Conservation (phyloP, 2,329 filamentous ascomycete genomes). For the Byssothecium circinans region DNA sequence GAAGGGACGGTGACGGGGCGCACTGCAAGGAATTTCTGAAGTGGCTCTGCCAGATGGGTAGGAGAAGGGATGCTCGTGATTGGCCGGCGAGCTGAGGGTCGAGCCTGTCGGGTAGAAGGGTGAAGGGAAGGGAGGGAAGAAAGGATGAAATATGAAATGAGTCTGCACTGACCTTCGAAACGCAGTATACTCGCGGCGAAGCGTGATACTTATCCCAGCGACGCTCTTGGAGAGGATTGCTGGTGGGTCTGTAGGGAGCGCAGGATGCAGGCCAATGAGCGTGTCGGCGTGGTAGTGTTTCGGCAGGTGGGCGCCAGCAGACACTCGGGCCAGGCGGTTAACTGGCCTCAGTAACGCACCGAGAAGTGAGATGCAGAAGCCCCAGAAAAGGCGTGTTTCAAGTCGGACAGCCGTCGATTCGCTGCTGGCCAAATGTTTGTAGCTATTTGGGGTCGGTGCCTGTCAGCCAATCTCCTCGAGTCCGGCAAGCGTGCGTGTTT, state of each 20-base stretch:
- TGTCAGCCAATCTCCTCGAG: constrained; percentile 37
- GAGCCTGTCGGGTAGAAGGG: constrained; percentile 23
- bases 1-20: constrained; percentile 17
- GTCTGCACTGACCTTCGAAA: constrained; percentile 32
- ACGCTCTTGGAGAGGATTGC: background rate
- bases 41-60: constrained; percentile 32
- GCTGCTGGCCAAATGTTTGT: constrained; percentile 33
- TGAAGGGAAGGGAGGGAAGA: constrained; percentile 17
- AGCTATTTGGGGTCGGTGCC: constrained; percentile 29
- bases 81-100: constrained; percentile 21
- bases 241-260: background rate
- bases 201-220: constrained; percentile 35
- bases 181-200: constrained; percentile 26
- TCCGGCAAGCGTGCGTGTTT: constrained; percentile 31
- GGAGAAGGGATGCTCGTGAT: constrained; percentile 13
- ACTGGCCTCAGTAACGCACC: constrained; percentile 36
- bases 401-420: constrained; percentile 19
- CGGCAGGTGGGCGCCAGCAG: constrained; percentile 34
- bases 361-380: constrained; percentile 28
- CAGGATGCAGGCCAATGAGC: constrained; percentile 5
- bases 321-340: constrained; percentile 33
- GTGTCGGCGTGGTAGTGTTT: constrained; percentile 23
- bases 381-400: constrained; percentile 43
- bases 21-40: constrained; percentile 22
- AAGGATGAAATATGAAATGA: constrained; percentile 8